Base-by-base conservation (phyloP, 129 eudicot species). In the Saposhnikovia divaricata region DNA sequence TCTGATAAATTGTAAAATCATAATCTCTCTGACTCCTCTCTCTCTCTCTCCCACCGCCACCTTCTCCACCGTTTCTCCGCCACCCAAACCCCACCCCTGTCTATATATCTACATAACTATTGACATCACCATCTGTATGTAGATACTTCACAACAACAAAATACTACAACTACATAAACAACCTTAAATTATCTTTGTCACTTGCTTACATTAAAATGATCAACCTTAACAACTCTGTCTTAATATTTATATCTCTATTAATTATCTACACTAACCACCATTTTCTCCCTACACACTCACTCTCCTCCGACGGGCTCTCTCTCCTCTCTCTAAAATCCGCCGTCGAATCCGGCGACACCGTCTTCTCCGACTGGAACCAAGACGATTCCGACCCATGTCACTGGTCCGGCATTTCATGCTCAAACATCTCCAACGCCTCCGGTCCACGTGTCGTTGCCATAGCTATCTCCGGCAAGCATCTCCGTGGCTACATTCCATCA, bases 321-420 rank as follows among this genome's bases (percentile, higher is more conserved):
- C 85, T 96, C 21, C 93, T 96, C 82, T 87, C 99, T 14, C 74
- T 96, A 0, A 96, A 90, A 76, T 90, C 99, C 79, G 98, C 99
- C 81, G 85, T 91, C 15, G 96, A 92, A 61, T 79, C 78, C 85
- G 89, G 86, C 79, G 86, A 72, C 73, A 28, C 84, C 47, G 85
- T 84, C 16, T 96, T 96, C 21, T 37, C 93, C 50, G 91, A 92
- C 89, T 96, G 99, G 99, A 86, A 90, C 76, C 93, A 92, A 59
- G 57, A 80, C 82, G 97, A 92, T 81, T 16, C 68, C 39, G 81
- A 85, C 69, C 99, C 99, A 3, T 96, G 99, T 57, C 80, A 55
- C 55, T 96, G 99, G 99, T 72, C 90, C 23, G 99, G 99, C 4
- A 75, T 96, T 80, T 87, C 99, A 14, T 96, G 99, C 75, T 85